Evolutionary conservation across 2,329 filamentous ascomycete genomes (phyloP), one percentile per base, ranked within the genome.

Genomic region (Venturia asperata): DNA sequence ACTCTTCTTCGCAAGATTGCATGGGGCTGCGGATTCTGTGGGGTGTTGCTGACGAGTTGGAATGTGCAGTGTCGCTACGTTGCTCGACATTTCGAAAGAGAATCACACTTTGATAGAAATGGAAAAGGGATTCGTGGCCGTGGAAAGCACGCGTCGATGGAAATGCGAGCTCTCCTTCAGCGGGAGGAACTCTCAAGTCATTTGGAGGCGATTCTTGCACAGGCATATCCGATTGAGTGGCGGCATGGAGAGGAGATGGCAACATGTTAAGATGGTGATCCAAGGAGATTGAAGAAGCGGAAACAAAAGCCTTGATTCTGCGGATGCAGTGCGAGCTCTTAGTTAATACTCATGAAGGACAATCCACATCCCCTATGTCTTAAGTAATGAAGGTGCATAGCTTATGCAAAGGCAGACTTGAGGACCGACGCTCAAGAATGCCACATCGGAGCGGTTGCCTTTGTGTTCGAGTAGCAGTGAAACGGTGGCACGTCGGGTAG

Each of bases 401-500:
- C 11, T 27, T 52, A 3, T 52, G 47, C 47, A 27, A 27, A 52
- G 47, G 3, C 47, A 21, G 21, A 27, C 13, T 49, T 10, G 21
- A 52, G 24, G 45, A 49, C n/a, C 24, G n/a, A 49, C n/a, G 45
- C 3, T 3, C 10, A 1, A 34, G 30, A 34, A 34, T 34, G 45
- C 45, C 45, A 47, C 21, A 47, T 24, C 17, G 10, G 47, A 7
- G 24, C 27, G 47, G 27, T 27, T 52, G 21, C 47, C 11, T 41
- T 52, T 52, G 45, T 52, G 47, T 52, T 52, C 47, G 5, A 15
- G 47, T 27, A 13, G 47, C 47, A 15, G 21, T 27, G 47, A 52
- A 52, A 52, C 47, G 47, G 47, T 58, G 52, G 52, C 19, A 58
- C 37, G 52, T 58, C 37, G 49, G 49, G 52, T 58, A 58, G 49